These are phyloP conservation scores for Ottelia alismoides DNA, from an alignment of 106 monocot genomes.

Conservation along the genomic window DNA sequence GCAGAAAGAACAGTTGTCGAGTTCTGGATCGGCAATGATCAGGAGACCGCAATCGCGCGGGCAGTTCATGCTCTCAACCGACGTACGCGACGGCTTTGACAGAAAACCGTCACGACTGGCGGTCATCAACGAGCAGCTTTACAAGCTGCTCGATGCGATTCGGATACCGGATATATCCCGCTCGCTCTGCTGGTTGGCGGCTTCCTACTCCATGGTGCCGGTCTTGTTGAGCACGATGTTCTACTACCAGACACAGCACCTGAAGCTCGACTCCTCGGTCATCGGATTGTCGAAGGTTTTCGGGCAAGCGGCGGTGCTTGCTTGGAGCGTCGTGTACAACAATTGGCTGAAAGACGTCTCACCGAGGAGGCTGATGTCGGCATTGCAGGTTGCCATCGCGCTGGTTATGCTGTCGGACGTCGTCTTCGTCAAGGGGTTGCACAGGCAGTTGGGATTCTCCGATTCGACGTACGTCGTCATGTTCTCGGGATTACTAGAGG, in stretches of 20 bases:
- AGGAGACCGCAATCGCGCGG: not conserved
- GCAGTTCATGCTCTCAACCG: slow-evolving; percentile 32
- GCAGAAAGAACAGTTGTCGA: slow-evolving; percentile 2
- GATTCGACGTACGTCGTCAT: slow-evolving; percentile 39
- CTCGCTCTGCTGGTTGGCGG: slow-evolving; percentile 43
- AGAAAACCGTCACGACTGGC: slow-evolving; percentile 21
- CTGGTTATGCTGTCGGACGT: slow-evolving; percentile 52
- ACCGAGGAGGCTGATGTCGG: slow-evolving; percentile 30
- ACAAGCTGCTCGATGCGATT: slow-evolving; percentile 20
- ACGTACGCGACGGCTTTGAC: slow-evolving; percentile 32
- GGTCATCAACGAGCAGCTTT: slow-evolving; percentile 19
- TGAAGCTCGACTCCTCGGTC: slow-evolving; percentile 45
- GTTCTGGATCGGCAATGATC: not conserved
- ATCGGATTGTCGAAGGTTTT: slow-evolving; percentile 57
- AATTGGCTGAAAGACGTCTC: slow-evolving; percentile 26
- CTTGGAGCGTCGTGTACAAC: slow-evolving; percentile 40
- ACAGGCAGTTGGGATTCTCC: slow-evolving; percentile 31
- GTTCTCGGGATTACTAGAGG: slow-evolving; percentile 54
- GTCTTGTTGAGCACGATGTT: slow-evolving; percentile 50
- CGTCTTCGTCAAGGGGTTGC: slow-evolving; percentile 50
- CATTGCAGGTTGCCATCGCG: slow-evolving; percentile 31
- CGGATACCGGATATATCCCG: slow-evolving; percentile 35
- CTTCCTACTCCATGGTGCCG: slow-evolving; percentile 45
- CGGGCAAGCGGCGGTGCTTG: slow-evolving; percentile 34
- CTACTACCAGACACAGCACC: slow-evolving; percentile 62